Base-by-base conservation (phyloP, 78 protist species). In the Dictyostelium purpureum region DNA sequence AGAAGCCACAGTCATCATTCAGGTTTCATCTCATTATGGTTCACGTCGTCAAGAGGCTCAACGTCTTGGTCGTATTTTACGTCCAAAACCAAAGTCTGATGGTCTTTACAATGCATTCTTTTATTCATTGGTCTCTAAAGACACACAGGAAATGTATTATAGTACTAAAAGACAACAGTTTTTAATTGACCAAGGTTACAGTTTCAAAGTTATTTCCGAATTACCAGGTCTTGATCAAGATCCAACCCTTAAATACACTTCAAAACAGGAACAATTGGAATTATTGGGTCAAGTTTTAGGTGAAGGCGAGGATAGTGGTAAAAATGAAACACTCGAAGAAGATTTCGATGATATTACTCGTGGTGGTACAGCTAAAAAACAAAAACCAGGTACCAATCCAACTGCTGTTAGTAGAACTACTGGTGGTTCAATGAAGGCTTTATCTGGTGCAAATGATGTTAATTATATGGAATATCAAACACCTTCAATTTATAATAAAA, bases 31-130 rank as follows among this genome's bases (percentile, higher is more conserved):
- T 6, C 98, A 98, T 77, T 98, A 88, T 79, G 99, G 99, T 11
- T 76, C 95, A 14, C 79, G 99, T 3, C 91, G 99, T 12, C 99
- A 99, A 94, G 99, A 99, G 74, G 99, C 99, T 16, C 99, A 99
- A 97, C 98, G 99, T 45, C 70, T 82, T 19, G 96, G 99, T 24
- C 98, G 99, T 28, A 98, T 99, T 87, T 93, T 98, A 6, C 94
- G 99, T 6, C 98, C 99, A 69, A 98, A 98, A 82, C 69, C 91
- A 37, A 63, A 79, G 45, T 73, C 88, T 40, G 97, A 82, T 24
- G 96, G 89, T 14, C 87, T 63, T 52, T 96, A 56, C 95, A 98
- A 98, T 63, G 99, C 99, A 6, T 97, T 87, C 77, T 99, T 99
- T 95, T 99, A 99, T 83, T 80, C 99, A 24, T 94, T 99, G 75